Percentiles rank a stretch among this genome's conserved stretches.
Evolutionary conservation across 306 rosid species (phyloP).

Genomic region (Arachis hypogaea): DNA sequence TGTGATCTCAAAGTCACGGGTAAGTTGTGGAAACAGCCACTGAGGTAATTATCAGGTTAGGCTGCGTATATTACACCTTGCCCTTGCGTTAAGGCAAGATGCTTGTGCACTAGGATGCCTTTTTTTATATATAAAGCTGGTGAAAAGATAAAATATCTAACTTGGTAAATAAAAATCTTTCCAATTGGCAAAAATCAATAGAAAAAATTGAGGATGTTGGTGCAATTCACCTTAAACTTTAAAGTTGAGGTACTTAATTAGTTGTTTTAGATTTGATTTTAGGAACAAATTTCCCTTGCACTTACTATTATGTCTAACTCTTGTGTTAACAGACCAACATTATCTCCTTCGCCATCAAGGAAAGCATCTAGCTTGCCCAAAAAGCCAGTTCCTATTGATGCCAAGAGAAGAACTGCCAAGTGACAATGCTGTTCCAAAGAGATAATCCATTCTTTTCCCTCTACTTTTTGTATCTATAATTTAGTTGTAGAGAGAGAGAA

Average conservation of each 20-base stretch:
- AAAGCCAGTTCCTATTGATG: constrained; percentile 59
- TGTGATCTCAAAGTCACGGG: no score
- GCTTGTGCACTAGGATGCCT: no score
- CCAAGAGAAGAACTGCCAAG: constrained; percentile 65
- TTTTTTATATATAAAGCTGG: no score
- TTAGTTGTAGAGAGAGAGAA: constrained; percentile 36
- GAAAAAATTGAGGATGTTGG: no score
- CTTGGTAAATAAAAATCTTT: not conserved
- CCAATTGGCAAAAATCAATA: no score
- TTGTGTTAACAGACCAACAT: constrained; percentile 49
- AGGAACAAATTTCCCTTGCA: not conserved
- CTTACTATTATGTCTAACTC: not conserved
- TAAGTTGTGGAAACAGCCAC: no score
- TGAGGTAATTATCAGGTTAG: no score
- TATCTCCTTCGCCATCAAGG: constrained; percentile 65
- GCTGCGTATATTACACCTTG: no score
- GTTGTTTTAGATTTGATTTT: not conserved
- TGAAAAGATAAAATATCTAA: not conserved
- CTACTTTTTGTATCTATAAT: constrained; percentile 28
- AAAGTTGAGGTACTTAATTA: no score
- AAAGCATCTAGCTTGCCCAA: constrained; percentile 54
- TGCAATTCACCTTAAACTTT: no score
- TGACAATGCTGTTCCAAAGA: constrained; percentile 43
- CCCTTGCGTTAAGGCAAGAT: no score
- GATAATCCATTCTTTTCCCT: not conserved